phyloP scores from a whole-genome alignment of 1,284 basidiomycete species.

The Melampsora americana region DNA sequence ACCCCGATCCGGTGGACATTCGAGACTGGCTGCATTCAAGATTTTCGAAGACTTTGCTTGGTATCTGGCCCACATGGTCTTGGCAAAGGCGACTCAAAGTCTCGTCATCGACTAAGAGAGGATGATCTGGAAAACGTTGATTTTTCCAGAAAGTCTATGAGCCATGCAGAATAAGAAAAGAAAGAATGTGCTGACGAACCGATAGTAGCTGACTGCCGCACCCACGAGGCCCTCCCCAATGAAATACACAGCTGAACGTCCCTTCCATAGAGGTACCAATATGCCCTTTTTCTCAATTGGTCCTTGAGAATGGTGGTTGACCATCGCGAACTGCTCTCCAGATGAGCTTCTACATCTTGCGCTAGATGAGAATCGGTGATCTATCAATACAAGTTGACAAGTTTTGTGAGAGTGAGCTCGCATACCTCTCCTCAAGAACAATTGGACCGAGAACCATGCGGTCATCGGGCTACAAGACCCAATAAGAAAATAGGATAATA shows the following conservation, averaged over 20 bases:
- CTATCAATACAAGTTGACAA: not conserved
- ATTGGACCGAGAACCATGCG: slow-evolving; percentile 20
- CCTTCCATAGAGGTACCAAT: slow-evolving; percentile 9
- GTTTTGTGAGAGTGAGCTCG: not conserved
- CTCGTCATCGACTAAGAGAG: slow-evolving; percentile 19
- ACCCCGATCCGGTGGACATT: not conserved
- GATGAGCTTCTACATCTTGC: slow-evolving; percentile 31
- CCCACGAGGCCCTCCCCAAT: slow-evolving; percentile 22
- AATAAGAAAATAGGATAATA: slow-evolving; percentile 3
- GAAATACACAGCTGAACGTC: slow-evolving; percentile 9
- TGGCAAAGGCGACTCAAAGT: slow-evolving; percentile 19
- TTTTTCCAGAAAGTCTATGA: not conserved
- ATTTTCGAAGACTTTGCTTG: not conserved
- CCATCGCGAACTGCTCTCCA: slow-evolving; percentile 14
- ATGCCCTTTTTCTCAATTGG: slow-evolving; percentile 30
- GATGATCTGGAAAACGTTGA: slow-evolving; percentile 8
- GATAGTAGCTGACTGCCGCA: slow-evolving; percentile 10
- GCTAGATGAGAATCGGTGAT: not conserved
- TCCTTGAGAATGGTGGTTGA: slow-evolving; percentile 24
- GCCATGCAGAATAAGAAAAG: not conserved
- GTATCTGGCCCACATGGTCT: not conserved
- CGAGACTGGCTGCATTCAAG: not conserved
- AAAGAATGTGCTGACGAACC: slow-evolving; percentile 4
- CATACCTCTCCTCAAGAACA: slow-evolving; percentile 18
- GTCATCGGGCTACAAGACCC: slow-evolving; percentile 22